Evolutionary conservation across 1,284 basidiomycete species (phyloP).

Genomic region (Cerrena zonata): DNA sequence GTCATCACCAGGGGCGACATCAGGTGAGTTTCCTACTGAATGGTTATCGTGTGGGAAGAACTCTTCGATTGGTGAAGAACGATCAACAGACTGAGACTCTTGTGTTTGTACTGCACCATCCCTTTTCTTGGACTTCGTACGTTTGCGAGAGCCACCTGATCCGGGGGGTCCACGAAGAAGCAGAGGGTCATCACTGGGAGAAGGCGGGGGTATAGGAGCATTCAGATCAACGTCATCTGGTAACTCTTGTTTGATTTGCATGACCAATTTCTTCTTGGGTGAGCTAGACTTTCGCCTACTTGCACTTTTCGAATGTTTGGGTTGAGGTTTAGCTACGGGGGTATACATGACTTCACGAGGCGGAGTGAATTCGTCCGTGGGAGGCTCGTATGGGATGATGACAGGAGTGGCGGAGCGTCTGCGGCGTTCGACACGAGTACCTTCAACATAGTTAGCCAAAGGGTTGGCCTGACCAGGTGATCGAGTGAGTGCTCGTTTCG

Average conservation of each 20-base stretch:
- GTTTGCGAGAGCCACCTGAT: constrained; percentile 7
- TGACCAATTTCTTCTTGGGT: constrained; percentile 24
- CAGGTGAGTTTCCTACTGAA: not conserved
- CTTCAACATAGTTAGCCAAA: constrained; percentile 46
- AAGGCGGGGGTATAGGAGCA: constrained; percentile 56
- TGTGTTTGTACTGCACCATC: not conserved
- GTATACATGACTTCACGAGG: constrained; percentile 54
- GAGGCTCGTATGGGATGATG: constrained; percentile 58
- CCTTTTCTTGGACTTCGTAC: not conserved
- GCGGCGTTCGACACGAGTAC: constrained; percentile 21
- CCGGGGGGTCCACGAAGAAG: constrained; percentile 44
- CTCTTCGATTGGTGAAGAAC: not conserved
- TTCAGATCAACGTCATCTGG: constrained; percentile 53
- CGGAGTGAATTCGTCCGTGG: constrained; percentile 60
- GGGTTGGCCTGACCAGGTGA: constrained; percentile 46
- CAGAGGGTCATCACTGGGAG: constrained; percentile 68
- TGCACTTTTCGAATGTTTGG: constrained; percentile 20
- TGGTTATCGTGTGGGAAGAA: not conserved
- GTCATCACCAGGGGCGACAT: not conserved
- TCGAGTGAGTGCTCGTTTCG: constrained; percentile 28
- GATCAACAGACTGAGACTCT: not conserved
- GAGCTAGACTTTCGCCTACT: constrained; percentile 34
- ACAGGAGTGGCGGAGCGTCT: constrained; percentile 38
- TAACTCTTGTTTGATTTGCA: constrained; percentile 53
- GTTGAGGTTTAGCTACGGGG: constrained; percentile 26